Conservation (phyloP, 495 filamentous ascomycete species). For the Rhypophila decipiens region DNA sequence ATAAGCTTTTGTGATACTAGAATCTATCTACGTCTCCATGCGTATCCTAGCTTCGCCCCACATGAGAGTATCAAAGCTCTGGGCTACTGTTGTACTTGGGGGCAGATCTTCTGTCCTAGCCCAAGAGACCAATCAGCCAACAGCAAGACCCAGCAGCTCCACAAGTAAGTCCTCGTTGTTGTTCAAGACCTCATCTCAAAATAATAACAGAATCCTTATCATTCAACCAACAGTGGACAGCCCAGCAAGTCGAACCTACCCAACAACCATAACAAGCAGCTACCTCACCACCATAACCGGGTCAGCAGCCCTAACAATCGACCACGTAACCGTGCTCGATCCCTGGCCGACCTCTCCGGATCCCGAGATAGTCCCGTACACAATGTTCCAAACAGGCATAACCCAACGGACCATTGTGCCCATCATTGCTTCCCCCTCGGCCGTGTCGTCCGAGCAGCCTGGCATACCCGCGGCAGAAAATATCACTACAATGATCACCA, state of each 20-base stretch:
- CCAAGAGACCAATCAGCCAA: too few relatives aligned
- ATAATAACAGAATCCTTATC: too few relatives aligned
- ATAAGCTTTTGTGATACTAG: too few relatives aligned
- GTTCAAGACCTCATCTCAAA: too few relatives aligned
- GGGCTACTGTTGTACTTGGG: too few relatives aligned
- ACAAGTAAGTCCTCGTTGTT: too few relatives aligned
- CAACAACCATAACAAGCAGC: slow-evolving; percentile 13
- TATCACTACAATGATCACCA: not conserved
- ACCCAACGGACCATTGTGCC: slow-evolving; percentile 7
- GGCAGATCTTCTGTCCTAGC: too few relatives aligned
- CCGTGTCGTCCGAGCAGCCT: too few relatives aligned
- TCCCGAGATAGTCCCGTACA: slow-evolving; percentile 7
- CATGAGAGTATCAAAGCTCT: too few relatives aligned
- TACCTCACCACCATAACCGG: not conserved
- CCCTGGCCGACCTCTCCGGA: slow-evolving; percentile 14
- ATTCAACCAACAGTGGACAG: slow-evolving; percentile 4
- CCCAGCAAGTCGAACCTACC: slow-evolving; percentile 13
- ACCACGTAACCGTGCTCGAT: slow-evolving; percentile 14
- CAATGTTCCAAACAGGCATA: slow-evolving; percentile 4
- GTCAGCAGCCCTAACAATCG: slow-evolving; percentile 5
- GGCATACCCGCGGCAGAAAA: not conserved
- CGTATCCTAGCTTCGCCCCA: too few relatives aligned
- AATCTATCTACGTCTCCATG: too few relatives aligned
- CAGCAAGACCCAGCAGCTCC: too few relatives aligned
- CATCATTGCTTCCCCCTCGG: not conserved